A percentile compares a stretch with the other conserved stretches of the same genome.
Conservation (phyloP, 2,329 filamentous ascomycete species). For the Grosmannia serpens region DNA sequence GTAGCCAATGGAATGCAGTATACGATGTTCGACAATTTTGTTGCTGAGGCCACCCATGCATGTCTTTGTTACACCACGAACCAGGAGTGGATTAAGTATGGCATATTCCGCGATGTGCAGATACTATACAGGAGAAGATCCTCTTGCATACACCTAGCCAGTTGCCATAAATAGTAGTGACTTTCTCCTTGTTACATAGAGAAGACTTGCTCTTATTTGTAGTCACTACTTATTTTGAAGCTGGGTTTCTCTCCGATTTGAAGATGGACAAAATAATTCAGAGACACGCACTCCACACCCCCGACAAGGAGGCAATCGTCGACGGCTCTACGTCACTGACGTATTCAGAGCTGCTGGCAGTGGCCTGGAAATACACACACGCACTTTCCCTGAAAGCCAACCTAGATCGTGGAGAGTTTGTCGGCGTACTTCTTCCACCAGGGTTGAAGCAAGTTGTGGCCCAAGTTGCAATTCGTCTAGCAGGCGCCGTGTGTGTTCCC, state of each 20-base stretch:
- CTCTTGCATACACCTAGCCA: no score
- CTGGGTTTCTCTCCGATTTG: background rate
- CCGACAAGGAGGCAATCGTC: background rate
- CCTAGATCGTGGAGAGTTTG: background rate
- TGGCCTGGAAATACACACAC: background rate
- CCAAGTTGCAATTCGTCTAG: background rate
- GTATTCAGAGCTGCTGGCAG: background rate
- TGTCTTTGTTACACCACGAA: no score
- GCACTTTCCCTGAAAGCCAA: background rate
- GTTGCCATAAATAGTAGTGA: no score
- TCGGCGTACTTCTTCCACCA: background rate
- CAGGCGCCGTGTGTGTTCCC: background rate
- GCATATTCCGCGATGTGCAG: no score
- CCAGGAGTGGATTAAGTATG: no score
- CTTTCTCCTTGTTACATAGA: no score
- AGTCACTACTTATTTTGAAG: no score
- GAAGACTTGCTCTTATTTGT: no score
- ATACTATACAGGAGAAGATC: no score
- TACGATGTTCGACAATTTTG: no score
- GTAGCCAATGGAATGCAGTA: no score
- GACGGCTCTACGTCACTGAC: background rate
- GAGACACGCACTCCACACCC: background rate
- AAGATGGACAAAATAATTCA: background rate
- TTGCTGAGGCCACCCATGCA: no score
- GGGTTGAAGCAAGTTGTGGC: background rate